Evolutionary conservation across 139 green algal genomes (phyloP), one percentile per base, ranked within the genome.

Genomic region (Mesotaenium endlicherianum): DNA sequence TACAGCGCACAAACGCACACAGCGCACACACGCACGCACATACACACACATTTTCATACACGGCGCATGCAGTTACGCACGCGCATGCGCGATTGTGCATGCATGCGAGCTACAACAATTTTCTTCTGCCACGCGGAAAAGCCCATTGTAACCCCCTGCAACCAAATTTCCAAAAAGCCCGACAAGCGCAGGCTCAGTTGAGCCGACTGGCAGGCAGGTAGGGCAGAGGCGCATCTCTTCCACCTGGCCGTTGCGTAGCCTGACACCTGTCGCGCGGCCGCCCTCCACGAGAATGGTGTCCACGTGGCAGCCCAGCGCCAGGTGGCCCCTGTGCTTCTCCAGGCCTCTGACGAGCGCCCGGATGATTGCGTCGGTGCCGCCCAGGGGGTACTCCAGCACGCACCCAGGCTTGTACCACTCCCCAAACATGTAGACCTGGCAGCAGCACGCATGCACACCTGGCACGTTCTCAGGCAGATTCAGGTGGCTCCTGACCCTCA

Each of bases 291-390:
- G 40, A 45, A 88, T 43, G 11, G 34, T 55, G 58, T 98, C 93
- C 44, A 98, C 96, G 77, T 97, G 93, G 2, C 82, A 87, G 83
- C 34, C 14, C 2, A 97, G 83, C 75, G 92, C 42, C 58, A 99
- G 60, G 16, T 88, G 68, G 1, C 96, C 96, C 11, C 95, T 94
- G 43, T 92, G 81, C 89, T 97, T 97, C 78, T 95, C 90, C 57
- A 99, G n/a, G 14, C 94, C 94, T 69, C 90, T 91, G 16, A 97
- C 92, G 0, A 99, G 91, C 0, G 93, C 93, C 50, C 95, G 84
- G 31, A 97, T 93, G 84, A 99, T 93, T 20, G 93, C 96, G 70
- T 93, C 87, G 53, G 88, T 93, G 38, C 96, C 96, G 2, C 96
- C 96, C 0, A 93, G 72, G 0, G 96, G 96, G 82, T 97, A 99